phyloP scores from a whole-genome alignment of 2,329 filamentous ascomycete species.

The Rhexocercosporidium sp. region DNA sequence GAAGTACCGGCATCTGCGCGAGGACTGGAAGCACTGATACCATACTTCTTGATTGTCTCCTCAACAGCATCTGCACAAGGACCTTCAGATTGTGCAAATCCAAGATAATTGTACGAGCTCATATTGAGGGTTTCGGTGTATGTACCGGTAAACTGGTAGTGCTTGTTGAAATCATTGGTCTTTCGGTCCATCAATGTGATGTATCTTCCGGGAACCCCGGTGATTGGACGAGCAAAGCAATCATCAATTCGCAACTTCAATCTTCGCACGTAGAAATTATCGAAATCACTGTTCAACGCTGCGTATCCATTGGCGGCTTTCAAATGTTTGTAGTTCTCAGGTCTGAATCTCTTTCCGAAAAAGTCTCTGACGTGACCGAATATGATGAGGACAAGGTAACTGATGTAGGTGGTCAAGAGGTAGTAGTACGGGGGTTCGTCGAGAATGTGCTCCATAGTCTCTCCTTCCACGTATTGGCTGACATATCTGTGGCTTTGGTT shows the following conservation, averaged over 20 bases:
- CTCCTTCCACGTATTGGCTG: slow-evolving; percentile 82
- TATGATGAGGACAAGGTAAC: slow-evolving; percentile 93
- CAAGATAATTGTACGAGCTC: slow-evolving; percentile 99
- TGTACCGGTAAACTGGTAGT: slow-evolving; percentile 88
- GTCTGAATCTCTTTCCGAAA: slow-evolving; percentile 93
- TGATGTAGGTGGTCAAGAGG: slow-evolving; percentile 96
- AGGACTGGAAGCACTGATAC: slow-evolving; percentile 81
- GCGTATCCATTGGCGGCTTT: slow-evolving; percentile 88
- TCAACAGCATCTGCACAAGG: slow-evolving; percentile 95
- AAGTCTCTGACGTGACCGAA: slow-evolving; percentile 97
- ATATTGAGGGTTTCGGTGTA: slow-evolving; percentile 95
- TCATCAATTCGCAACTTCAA: slow-evolving; percentile 96
- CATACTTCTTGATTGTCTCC: slow-evolving; percentile 82
- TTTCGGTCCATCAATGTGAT: slow-evolving; percentile 92
- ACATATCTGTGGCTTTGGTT: slow-evolving; percentile 85
- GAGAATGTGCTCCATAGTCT: slow-evolving; percentile 82
- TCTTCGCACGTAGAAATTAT: slow-evolving; percentile 95
- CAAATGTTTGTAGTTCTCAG: slow-evolving; percentile 81
- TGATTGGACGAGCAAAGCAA: slow-evolving; percentile 91
- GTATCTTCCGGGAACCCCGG: slow-evolving; percentile 90
- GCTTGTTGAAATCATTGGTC: slow-evolving; percentile 89
- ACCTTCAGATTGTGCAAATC: slow-evolving; percentile 96
- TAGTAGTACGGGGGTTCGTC: slow-evolving; percentile 98
- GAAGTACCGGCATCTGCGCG: slow-evolving; percentile 84
- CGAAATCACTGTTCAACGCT: slow-evolving; percentile 95